Evolutionary conservation across 805 yeast genomes (phyloP), one percentile per base, ranked within the genome.

Genomic region (Wickerhamiella siamensis): DNA sequence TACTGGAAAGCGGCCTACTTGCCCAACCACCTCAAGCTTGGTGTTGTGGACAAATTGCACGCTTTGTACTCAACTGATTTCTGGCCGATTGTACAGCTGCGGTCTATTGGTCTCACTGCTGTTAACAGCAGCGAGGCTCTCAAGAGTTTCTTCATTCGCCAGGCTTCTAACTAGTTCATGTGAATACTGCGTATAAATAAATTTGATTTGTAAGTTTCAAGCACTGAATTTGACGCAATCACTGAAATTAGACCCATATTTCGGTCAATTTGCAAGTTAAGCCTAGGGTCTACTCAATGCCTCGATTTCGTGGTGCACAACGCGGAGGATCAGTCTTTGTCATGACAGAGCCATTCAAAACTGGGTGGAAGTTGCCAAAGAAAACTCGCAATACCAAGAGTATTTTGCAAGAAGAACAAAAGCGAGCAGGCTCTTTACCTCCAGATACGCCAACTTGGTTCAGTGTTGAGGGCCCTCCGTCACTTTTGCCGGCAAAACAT

Each of bases 21-120:
- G 0, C 67, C 67, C 33, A 91, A 91, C 58, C 93, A 86, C 57
- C 68, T 74, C 39, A 62, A 87, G 48, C 63, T 91, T 37, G 96
- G 96, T 0, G 79, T 82, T 27, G 91, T 91, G 38, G 98, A 91
- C 60, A 86, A 86, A 60, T 63, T 91, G 45, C 94, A 87, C 62
- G 91, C 88, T 61, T 62, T 91, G 20, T 88, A 87, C 56, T 68
- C 83, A 5, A 77, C 82, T 1, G 83, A 77, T 48, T 72, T 68
- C 45, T 66, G 68, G 36, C 94, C 95, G 1, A 51, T 88, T 4
- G 95, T 87, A 24, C 69, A 73, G 34, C 61, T 77, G 26, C 69
- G 97, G 52, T 73, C 88, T 1, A 51, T 77, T 20, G 98, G 98
- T 1, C 70, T 88, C 50, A 76, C 75, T 43, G 49, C 75, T 1